phyloP scores from a whole-genome alignment of 73 alveolate species.

The Stentor coeruleus region DNA sequence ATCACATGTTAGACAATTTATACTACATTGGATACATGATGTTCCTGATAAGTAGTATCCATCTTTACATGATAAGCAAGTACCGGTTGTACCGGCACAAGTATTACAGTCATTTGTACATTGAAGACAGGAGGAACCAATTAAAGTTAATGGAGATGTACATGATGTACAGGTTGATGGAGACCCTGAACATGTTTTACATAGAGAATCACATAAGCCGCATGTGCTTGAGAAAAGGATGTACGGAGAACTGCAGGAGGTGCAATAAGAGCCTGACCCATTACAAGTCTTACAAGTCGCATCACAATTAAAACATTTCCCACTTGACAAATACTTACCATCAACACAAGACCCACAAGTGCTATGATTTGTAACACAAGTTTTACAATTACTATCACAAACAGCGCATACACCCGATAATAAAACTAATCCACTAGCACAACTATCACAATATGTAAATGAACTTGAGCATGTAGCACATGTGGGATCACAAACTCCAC shows the following conservation, averaged over 20 bases:
- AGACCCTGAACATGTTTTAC: not conserved
- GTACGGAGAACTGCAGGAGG: not conserved
- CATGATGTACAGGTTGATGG: not conserved
- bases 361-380: not conserved
- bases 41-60: not conserved
- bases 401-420: not conserved
- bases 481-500: conserved; percentile 20
- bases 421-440: not conserved
- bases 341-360: conserved; percentile 25
- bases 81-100: not conserved
- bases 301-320: not conserved
- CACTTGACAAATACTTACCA: not conserved
- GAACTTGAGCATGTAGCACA: conserved; percentile 19
- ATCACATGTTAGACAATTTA: not conserved
- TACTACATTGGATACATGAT: not conserved
- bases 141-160: not conserved
- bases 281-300: conserved; percentile 28
- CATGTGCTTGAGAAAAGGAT: not conserved
- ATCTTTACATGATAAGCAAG: conserved; percentile 7
- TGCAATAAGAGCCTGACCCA: not conserved
- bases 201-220: not conserved
- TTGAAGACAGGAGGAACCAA: not conserved
- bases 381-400: conserved; percentile 22
- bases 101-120: not conserved
- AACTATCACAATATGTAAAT: not conserved